Conservation (phyloP, 2,329 filamentous ascomycete genomes). For the Coniochaeta ligniaria region DNA sequence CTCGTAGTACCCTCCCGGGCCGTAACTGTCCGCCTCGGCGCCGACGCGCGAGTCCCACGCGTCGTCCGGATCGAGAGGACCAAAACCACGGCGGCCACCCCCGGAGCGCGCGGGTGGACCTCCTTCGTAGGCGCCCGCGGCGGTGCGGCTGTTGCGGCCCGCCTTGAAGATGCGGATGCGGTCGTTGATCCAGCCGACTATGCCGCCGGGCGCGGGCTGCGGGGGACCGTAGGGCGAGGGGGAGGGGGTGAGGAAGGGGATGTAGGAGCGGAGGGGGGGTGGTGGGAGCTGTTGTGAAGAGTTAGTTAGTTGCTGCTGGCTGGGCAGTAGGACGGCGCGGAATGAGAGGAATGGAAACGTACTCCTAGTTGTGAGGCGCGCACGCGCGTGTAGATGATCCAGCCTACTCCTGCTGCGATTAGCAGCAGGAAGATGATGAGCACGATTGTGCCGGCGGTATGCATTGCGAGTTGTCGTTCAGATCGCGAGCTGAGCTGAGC, state of each 20-base stretch:
- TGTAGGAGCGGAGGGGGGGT: constrained; percentile 58
- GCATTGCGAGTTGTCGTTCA: constrained; percentile 35
- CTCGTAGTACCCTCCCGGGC: constrained; percentile 60
- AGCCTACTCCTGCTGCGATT: constrained; percentile 50
- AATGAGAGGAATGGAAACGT: constrained; percentile 10
- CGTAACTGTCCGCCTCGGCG: constrained; percentile 60
- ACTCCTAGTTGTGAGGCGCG: constrained; percentile 67
- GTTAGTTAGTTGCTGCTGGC: neutral
- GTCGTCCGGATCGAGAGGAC: constrained; percentile 71
- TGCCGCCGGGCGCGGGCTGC: constrained; percentile 50
- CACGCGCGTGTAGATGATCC: constrained; percentile 64
- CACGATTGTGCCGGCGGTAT: constrained; percentile 59
- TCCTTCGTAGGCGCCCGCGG: constrained; percentile 64
- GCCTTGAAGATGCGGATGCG: constrained; percentile 53
- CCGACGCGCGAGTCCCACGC: constrained; percentile 80
- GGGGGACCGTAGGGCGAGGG: constrained; percentile 41
- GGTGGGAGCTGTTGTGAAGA: constrained; percentile 52
- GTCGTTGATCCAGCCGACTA: constrained; percentile 67
- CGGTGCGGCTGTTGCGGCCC: constrained; percentile 57
- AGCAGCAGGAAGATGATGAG: constrained; percentile 63
- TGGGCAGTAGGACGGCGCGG: too few species aligned
- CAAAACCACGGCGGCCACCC: constrained; percentile 56
- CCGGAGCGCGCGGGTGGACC: constrained; percentile 6
- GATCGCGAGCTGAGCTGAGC: neutral
- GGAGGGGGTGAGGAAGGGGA: constrained; percentile 61